Base-by-base conservation (phyloP, 2,329 filamentous ascomycete species). In the Colletotrichum sp. region DNA sequence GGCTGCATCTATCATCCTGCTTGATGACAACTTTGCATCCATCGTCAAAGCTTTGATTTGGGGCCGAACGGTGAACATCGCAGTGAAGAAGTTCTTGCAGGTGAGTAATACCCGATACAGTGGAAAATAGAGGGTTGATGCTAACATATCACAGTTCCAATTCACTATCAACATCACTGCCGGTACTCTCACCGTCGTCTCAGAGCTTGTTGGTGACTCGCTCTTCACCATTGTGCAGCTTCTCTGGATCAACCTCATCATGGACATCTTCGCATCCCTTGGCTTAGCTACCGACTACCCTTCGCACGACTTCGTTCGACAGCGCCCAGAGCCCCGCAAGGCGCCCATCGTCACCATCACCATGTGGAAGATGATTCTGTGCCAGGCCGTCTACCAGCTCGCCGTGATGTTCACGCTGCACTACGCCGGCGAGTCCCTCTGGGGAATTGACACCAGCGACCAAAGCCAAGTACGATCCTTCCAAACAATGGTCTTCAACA, bases 341-440 rank as follows among this genome's bases (percentile, higher is more conserved):
- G 78, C 82, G 1, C 76, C 80, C 5, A 78, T 83, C 31, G 93
- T 95, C 76, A 93, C 91, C 3, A 83, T 92, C 58, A 92, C 90
- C 33, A 95, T 95, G 93, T 94, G 93, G 93, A 95, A 95, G 84
- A 95, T 95, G 93, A 95, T 95, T 72, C 88, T 94, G 62, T 93
- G 93, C 1, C 92, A 95, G 80, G 88, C 92, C 6, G 87, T 94
- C 75, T 95, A 93, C 80, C 93, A 95, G 80, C 87, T 95, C 1
- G 88, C 94, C 7, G 79, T 82, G 11, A 74, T 92, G 1, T 90
- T 95, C 74, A 87, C 92, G 69, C 87, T 95, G 65, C 90, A 91
- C 75, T 90, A 90, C 76, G 87, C 87, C 3, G 89, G 90, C 47
- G 83, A 86, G 72, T 88, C 87, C 72, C 87, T 90, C 72, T 82